Evolutionary conservation across 371 early-diverging fungal species (phyloP), one percentile per base, ranked within the genome.

Genomic region (Mucor lusitanicus): DNA sequence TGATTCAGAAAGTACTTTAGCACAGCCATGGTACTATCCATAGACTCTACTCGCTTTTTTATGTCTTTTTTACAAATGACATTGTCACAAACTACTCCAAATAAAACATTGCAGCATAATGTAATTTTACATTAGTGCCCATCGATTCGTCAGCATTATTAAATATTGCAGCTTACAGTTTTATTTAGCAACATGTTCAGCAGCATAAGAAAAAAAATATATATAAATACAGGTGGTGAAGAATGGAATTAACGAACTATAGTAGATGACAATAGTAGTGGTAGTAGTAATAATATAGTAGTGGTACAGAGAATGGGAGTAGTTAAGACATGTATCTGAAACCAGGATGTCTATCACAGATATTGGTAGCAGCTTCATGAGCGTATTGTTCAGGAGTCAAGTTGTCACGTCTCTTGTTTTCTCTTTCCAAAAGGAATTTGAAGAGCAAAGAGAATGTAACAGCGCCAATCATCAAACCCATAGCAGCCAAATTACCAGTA

Each of bases 311-410:
- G 17, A 40, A 5, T 2, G 40, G 6, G 40, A 40, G 17, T 54
- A 37, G 9, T 71, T 83, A 87, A 11, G 88, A 76, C 37, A 78
- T 78, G 62, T 85, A 87, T 74, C 84, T 70, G 63, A 85, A 87
- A 17, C 72, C 85, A 64, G 88, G 88, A 60, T 87, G 88, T 72
- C 46, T 68, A 76, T 88, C 88, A 53, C 87, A 85, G 11, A 83
- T 77, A 3, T 88, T 82, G 21, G 77, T 74, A 25, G 72, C 55
- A 8, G 79, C 74, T 50, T 86, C 88, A n/a, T 71, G 65, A 4
- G 59, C 73, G 63, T 69, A 80, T 65, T 85, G 78, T 64, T 88
- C 88, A 4, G 78, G 79, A 0, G 85, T 78, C 65, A 88, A 70
- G 44, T 79, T 82, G n/a, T 84, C 84, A 30, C 88, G 74, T 35